phyloP scores from a whole-genome alignment of 2,329 filamentous ascomycete genomes.

The Escovopsis weberi region DNA sequence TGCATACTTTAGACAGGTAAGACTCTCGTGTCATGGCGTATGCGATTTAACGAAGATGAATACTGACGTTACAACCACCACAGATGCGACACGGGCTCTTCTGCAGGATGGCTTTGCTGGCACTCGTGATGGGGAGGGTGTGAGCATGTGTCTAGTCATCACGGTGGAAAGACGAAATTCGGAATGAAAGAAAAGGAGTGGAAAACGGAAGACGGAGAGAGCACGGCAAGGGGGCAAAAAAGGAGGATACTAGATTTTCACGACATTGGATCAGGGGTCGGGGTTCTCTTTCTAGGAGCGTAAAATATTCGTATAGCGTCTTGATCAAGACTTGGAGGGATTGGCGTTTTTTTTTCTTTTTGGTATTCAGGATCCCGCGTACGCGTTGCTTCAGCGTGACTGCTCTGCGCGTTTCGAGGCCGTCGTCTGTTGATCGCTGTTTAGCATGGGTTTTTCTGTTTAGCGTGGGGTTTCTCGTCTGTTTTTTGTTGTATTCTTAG shows the following conservation, averaged over 20 bases:
- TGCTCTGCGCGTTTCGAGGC: slow-evolving; percentile 7
- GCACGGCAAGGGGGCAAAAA: neutral
- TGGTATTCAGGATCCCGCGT: neutral
- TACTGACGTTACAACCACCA: slow-evolving; percentile 24
- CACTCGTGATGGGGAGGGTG: slow-evolving; percentile 58
- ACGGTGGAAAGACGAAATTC: neutral
- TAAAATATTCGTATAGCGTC: slow-evolving; percentile 4
- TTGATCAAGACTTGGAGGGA: slow-evolving; percentile 1
- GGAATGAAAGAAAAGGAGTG: neutral
- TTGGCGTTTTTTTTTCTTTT: slow-evolving; percentile 1
- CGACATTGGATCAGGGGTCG: too few relatives aligned
- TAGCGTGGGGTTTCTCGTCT: neutral
- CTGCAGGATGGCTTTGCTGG: slow-evolving; percentile 93
- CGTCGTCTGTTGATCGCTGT: too few relatives aligned
- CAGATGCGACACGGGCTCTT: slow-evolving; percentile 97
- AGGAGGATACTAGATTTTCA: neutral
- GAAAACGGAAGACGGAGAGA: slow-evolving; percentile 2
- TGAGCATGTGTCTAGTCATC: slow-evolving; percentile 7
- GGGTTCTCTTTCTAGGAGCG: neutral
- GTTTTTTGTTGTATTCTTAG: neutral
- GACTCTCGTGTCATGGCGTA: slow-evolving; percentile 19
- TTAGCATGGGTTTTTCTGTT: slow-evolving; percentile 1
- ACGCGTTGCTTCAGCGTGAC: slow-evolving; percentile 1
- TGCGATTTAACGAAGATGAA: neutral
- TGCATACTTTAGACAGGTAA: slow-evolving; percentile 97